These are phyloP conservation scores for Bisporella sp. DNA, from an alignment of 2,329 filamentous ascomycete species.

Conservation along the genomic window DNA sequence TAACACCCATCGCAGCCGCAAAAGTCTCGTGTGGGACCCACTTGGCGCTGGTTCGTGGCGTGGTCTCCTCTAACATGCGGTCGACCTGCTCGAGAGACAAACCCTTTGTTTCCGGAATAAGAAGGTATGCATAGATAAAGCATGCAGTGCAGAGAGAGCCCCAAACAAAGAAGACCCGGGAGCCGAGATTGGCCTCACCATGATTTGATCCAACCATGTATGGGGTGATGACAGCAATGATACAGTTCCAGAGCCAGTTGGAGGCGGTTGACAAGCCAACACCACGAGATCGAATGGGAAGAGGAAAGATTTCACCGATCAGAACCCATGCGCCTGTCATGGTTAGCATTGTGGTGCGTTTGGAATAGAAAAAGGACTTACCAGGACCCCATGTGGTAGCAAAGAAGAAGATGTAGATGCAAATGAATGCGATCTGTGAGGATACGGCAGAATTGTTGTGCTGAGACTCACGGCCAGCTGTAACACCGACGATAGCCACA, in stretches of 20 bases:
- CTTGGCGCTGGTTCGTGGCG: constrained; percentile 30
- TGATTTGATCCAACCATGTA: constrained; percentile 58
- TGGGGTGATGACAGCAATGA: constrained; percentile 63
- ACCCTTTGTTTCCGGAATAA: constrained; percentile 69
- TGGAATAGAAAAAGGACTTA: background rate
- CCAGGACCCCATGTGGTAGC: constrained; percentile 80
- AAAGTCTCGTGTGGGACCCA: constrained; percentile 25
- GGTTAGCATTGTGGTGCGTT: background rate
- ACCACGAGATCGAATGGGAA: constrained; percentile 82
- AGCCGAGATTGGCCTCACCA: constrained; percentile 32
- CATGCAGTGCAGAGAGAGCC: constrained; percentile 48
- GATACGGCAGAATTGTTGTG: constrained; percentile 48
- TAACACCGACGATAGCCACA: constrained; percentile 69
- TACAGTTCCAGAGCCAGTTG: constrained; percentile 86
- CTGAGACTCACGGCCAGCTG: constrained; percentile 46
- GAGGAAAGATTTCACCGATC: constrained; percentile 85
- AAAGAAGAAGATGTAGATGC: constrained; percentile 91
- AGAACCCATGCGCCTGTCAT: constrained; percentile 57
- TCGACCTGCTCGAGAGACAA: constrained; percentile 69
- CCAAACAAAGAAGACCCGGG: constrained; percentile 48
- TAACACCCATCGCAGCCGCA: constrained; percentile 16
- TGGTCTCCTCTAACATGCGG: constrained; percentile 47
- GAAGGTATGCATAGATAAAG: constrained; percentile 49
- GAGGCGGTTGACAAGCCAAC: constrained; percentile 80
- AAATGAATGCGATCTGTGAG: constrained; percentile 80